Evolutionary conservation across 192 early-diverging fungal genomes (phyloP).

Genomic region (Podila epicladia): DNA sequence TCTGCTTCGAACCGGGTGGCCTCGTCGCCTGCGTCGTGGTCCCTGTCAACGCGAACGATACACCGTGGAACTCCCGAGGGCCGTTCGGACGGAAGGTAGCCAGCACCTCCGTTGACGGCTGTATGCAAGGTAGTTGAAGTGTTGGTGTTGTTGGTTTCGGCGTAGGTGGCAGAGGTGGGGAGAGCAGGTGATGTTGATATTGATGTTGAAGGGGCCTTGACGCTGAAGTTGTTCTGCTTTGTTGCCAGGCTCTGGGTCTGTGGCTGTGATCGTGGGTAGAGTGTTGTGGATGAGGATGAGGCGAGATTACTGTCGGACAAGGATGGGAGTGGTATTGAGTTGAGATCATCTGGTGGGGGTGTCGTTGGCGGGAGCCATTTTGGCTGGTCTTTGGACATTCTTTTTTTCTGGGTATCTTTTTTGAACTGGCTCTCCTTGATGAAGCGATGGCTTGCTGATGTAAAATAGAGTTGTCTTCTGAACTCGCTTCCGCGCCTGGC

Average conservation of each 20-base stretch:
- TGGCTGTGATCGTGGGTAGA: background rate
- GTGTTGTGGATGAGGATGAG: conserved; percentile 2
- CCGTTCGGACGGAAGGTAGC: conserved; percentile 2
- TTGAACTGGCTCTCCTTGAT: too few relatives aligned
- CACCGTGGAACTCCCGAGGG: conserved; percentile 27
- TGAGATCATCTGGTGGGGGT: conserved; percentile 13
- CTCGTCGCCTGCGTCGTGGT: conserved; percentile 32
- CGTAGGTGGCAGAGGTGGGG: background rate
- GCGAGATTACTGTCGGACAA: background rate
- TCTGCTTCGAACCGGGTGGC: conserved; percentile 39
- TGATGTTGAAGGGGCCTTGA: background rate
- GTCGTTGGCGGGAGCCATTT: conserved; percentile 17
- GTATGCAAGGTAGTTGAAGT: background rate
- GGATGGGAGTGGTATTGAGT: conserved; percentile 12
- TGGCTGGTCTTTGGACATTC: conserved; percentile 7
- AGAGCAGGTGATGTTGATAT: background rate
- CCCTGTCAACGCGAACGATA: conserved; percentile 38
- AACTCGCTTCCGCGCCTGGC: too few relatives aligned
- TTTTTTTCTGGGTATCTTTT: too few relatives aligned
- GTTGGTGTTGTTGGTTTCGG: background rate
- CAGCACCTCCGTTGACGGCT: background rate
- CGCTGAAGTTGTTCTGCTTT: background rate
- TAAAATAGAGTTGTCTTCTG: too few relatives aligned
- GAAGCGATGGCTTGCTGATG: too few relatives aligned
- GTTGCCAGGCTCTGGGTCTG: background rate